Base-by-base conservation (phyloP, 495 filamentous ascomycete species). In the Aspergillus homomorphus region DNA sequence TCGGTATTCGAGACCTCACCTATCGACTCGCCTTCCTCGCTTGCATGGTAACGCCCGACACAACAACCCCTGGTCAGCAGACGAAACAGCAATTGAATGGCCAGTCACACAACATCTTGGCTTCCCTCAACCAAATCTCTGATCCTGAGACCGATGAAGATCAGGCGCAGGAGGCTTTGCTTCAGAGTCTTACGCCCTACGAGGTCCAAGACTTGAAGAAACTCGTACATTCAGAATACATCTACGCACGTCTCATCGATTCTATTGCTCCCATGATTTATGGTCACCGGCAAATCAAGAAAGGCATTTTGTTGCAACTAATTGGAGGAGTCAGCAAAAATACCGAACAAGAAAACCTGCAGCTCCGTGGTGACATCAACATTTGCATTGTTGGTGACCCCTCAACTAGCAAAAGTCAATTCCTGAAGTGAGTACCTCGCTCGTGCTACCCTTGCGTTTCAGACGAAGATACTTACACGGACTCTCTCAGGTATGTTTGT, bases 301-400 rank as follows among this genome's bases (percentile, higher is more conserved):
- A 99, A 69, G 94, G 94, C 20, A 77, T 99, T 10, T 83, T 99
- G 3, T 78, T 99, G 22, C 94, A 98, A 70, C 77, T 98, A 49
- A 89, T 98, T 80, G 87, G 90, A 4, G 94, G 94, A 74, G 90
- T 99, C 12, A 82, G 83, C 73, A 99, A 99, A 71, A 71, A 65
- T 3, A 86, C 84, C 2, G 92, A 92, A 0, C 83, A 88, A 4
- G 94, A 99, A 75, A 92, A 90, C 54, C 90, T 99, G 89, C 84
- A 89, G 55, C 82, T 99, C 22, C 83, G 94, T 78, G 94, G 94
- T 64, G 94, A 99, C 70, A 89, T 99, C 79, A 99, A 99, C 71
- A 92, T 99, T 61, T 99, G 94, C 70, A 91, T 99, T 66, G 95
- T 99, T 54, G 94, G 94, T 62, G 94, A 99, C 68, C 94, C 94